Evolutionary conservation across 1,284 basidiomycete genomes (phyloP).

Genomic region (Puccinia novopanici): DNA sequence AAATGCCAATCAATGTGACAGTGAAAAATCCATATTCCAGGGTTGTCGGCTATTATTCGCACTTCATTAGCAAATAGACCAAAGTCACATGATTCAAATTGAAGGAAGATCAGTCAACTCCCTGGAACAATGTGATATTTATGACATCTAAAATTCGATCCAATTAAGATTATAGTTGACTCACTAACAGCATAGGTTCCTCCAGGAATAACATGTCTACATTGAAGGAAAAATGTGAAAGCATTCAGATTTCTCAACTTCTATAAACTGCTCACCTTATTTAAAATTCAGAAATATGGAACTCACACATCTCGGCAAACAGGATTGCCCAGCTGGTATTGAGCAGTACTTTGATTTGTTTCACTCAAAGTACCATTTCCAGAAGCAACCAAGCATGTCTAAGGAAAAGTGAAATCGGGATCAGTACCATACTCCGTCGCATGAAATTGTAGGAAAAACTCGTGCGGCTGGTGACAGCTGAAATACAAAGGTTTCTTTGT

Average conservation of each 20-base stretch:
- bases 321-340: conserved; percentile 9
- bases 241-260: too few species aligned
- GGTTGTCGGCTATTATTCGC: conserved; percentile 20
- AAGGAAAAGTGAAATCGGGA: background rate
- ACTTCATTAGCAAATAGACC: background rate
- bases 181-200: conserved; percentile 18
- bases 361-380: conserved; percentile 29
- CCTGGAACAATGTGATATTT: background rate
- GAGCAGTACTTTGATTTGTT: background rate
- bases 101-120: background rate
- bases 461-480: background rate
- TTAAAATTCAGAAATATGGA: background rate
- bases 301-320: conserved; percentile 26
- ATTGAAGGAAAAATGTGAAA: background rate
- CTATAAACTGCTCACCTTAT: background rate
- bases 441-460: background rate
- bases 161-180: background rate
- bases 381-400: conserved; percentile 2
- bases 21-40: conserved; percentile 37
- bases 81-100: background rate
- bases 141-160: background rate
- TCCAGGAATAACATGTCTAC: conserved; percentile 20
- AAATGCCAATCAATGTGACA: conserved; percentile 44
- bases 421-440: background rate
- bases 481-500: background rate